A percentile compares a stretch with the other conserved stretches of the same genome.
Evolutionary conservation across 768 basidiomycete genomes (phyloP).

Genomic region (Lactarius akahatsu): DNA sequence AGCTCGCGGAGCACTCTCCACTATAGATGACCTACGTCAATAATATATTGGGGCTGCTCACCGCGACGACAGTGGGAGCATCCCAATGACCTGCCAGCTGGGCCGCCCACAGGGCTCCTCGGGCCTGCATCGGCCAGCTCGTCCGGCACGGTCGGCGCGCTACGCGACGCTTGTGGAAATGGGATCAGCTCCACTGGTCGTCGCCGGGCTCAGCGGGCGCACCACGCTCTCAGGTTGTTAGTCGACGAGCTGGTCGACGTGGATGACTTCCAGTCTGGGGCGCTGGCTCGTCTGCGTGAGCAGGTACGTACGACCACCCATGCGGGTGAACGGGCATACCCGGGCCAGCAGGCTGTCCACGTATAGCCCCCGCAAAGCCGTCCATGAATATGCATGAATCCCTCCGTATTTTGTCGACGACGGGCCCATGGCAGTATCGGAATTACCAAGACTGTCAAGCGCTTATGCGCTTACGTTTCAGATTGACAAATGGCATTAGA

Average conservation of each 20-base stretch:
- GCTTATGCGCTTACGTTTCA: too few species aligned
- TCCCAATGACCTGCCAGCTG: conserved; percentile 25
- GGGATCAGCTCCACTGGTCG: conserved; percentile 24
- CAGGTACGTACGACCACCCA: not conserved
- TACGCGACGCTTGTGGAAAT: conserved; percentile 27
- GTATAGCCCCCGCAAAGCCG: conserved; percentile 37
- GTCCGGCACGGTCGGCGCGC: conserved; percentile 23
- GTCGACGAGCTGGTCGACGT: conserved; percentile 10
- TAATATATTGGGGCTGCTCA: conserved; percentile 7
- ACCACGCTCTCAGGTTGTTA: conserved; percentile 18
- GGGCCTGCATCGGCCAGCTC: conserved; percentile 27
- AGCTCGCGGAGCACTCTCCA: conserved; percentile 19
- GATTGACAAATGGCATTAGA: too few species aligned
- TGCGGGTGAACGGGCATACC: conserved; percentile 32
- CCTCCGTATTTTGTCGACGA: conserved; percentile 1
- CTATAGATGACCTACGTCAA: not conserved
- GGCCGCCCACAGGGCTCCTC: conserved; percentile 11
- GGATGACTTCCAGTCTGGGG: conserved; percentile 30
- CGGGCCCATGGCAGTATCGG: too few species aligned
- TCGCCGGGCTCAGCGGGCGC: conserved; percentile 14
- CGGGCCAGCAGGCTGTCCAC: conserved; percentile 32
- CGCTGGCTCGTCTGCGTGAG: conserved; percentile 30
- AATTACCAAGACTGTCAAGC: too few species aligned
- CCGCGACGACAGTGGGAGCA: conserved; percentile 19
- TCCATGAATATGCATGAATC: conserved; percentile 20